These are phyloP conservation scores for Alternaria brassicae DNA, from an alignment of 2,329 filamentous ascomycete genomes.

Conservation along the genomic window DNA sequence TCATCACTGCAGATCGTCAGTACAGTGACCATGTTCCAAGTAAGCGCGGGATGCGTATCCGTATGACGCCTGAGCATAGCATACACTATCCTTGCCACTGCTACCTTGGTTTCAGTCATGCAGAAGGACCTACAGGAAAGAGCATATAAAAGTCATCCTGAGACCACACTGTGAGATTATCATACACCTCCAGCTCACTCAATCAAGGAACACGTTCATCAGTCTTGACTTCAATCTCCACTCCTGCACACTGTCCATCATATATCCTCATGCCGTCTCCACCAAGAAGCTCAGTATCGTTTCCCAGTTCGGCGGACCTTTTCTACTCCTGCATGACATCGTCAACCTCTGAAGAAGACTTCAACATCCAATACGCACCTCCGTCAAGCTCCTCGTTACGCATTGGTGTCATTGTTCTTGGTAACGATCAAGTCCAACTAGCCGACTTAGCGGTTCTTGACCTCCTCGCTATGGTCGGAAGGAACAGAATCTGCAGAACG, in stretches of 20 bases:
- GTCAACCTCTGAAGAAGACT: constrained; percentile 43
- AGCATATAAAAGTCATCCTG: constrained; percentile 36
- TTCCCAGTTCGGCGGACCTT: constrained; percentile 46
- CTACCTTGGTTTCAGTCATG: constrained; percentile 17
- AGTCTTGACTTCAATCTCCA: neutral
- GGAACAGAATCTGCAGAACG: constrained; percentile 37
- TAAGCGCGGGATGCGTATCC: constrained; percentile 33
- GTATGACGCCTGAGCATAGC: constrained; percentile 34
- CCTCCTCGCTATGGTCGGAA: constrained; percentile 41
- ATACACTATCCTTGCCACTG: constrained; percentile 16
- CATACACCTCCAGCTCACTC: constrained; percentile 11
- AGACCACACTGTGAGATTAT: constrained; percentile 23
- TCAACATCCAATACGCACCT: constrained; percentile 42
- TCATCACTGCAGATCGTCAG: constrained; percentile 28
- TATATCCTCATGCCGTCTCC: constrained; percentile 41
- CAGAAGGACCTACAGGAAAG: constrained; percentile 11
- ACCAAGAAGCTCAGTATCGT: constrained; percentile 42
- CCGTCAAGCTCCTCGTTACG: constrained; percentile 46
- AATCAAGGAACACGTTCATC: neutral
- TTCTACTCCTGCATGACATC: constrained; percentile 49
- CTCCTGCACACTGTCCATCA: neutral
- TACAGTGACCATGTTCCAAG: constrained; percentile 29
- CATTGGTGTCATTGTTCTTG: constrained; percentile 43
- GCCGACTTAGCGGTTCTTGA: constrained; percentile 46
- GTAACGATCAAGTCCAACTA: constrained; percentile 41